These are phyloP conservation scores for Cymbopogon flexuosus DNA, from an alignment of 202 grass and related monocot species.

Conservation along the genomic window DNA sequence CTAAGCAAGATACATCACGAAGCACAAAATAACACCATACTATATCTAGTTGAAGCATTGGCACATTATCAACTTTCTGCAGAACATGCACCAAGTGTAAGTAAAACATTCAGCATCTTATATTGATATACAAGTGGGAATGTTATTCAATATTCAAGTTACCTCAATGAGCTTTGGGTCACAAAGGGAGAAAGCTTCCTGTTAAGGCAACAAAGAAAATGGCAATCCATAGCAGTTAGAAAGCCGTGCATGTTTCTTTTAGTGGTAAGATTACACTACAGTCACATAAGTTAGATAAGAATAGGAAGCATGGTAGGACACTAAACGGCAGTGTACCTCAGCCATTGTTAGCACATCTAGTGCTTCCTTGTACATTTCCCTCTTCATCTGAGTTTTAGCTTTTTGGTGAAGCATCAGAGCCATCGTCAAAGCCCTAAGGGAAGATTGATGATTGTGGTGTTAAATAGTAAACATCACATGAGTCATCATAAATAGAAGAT, in stretches of 20 bases:
- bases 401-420: slow-evolving; percentile 92
- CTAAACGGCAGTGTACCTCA: slow-evolving; percentile 47
- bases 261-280: background rate
- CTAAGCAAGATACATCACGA: slow-evolving; percentile 67
- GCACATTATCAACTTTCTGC: slow-evolving; percentile 92
- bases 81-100: slow-evolving; percentile 20
- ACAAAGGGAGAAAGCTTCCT: slow-evolving; percentile 96
- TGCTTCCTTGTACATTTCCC: slow-evolving; percentile 60
- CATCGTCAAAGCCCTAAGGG: slow-evolving; percentile 72
- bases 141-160: slow-evolving; percentile 33
- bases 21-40: slow-evolving; percentile 98
- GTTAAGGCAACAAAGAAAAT: slow-evolving; percentile 27
- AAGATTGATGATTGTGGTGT: background rate
- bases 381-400: slow-evolving; percentile 68
- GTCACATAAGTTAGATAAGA: background rate
- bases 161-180: slow-evolving; percentile 79
- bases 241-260: slow-evolving; percentile 1
- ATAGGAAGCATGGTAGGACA: background rate
- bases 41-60: slow-evolving; percentile 95
- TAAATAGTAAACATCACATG: slow-evolving; percentile 4
- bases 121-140: slow-evolving; percentile 2
- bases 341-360: slow-evolving; percentile 79
- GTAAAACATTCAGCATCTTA: slow-evolving; percentile 29
- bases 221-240: background rate
- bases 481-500: background rate